Percentiles rank a stretch among this genome's conserved stretches.
These are phyloP conservation scores for Penium margaritaceum DNA, from an alignment of 139 green algal species.

Conservation along the genomic window DNA sequence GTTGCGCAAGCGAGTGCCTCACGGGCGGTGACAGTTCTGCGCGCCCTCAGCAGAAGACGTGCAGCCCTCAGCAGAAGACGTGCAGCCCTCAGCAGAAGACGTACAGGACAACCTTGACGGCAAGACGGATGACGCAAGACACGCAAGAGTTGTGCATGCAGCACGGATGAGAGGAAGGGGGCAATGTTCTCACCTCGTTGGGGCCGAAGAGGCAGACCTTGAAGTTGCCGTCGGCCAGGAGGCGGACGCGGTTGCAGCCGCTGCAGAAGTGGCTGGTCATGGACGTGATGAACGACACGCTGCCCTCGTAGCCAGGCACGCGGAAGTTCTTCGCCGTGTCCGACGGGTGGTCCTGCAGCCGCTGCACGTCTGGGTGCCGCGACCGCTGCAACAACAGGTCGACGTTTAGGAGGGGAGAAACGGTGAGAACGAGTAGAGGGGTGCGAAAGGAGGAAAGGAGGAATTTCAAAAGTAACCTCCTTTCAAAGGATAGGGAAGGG, in stretches of 20 bases:
- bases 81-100: neutral
- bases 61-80: neutral
- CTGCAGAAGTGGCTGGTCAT: conserved; percentile 94
- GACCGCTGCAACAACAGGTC: conserved; percentile 5
- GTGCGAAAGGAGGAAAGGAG: too few relatives aligned
- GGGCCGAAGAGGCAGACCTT: conserved; percentile 91
- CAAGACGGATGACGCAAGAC: neutral
- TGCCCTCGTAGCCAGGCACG: conserved; percentile 52
- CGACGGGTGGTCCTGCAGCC: conserved; percentile 33
- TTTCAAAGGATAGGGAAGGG: too few relatives aligned
- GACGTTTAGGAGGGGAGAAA: too few relatives aligned
- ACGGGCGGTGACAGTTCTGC: neutral
- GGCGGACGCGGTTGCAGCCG: conserved; percentile 61
- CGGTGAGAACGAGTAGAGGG: too few relatives aligned
- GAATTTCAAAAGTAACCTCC: too few relatives aligned
- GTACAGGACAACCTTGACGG: neutral
- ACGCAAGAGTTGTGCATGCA: neutral
- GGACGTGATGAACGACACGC: conserved; percentile 86
- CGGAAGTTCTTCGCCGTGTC: conserved; percentile 68
- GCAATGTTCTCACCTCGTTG: conserved; percentile 64
- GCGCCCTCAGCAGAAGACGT: neutral
- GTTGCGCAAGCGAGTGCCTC: neutral
- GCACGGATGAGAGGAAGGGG: neutral
- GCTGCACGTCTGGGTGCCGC: conserved; percentile 14
- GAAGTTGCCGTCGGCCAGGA: conserved; percentile 88